These are phyloP conservation scores for Drechslerella coelobrocha DNA, from an alignment of 2,329 filamentous ascomycete species.

Conservation along the genomic window DNA sequence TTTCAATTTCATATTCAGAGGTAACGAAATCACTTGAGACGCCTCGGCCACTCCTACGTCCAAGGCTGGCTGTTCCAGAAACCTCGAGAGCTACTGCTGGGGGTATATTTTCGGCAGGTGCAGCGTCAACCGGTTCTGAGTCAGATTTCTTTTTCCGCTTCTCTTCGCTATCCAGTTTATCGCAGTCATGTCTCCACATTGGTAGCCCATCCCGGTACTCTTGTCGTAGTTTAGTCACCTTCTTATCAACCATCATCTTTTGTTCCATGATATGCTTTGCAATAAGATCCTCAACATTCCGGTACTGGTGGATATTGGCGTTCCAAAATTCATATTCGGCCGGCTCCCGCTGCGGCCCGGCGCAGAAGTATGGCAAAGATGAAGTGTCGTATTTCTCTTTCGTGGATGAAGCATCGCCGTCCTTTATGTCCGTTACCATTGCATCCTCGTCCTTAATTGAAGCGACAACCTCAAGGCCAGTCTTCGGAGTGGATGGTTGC, in stretches of 20 bases:
- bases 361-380: conserved; percentile 52
- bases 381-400: conserved; percentile 37
- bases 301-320: conserved; percentile 50
- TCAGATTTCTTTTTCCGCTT: conserved; percentile 54
- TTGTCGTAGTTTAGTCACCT: conserved; percentile 51
- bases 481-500: conserved; percentile 36
- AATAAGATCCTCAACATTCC: conserved; percentile 51
- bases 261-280: conserved; percentile 45
- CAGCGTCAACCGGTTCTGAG: conserved; percentile 52
- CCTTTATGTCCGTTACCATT: conserved; percentile 49
- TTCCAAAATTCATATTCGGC: conserved; percentile 53
- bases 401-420: conserved; percentile 14
- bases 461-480: conserved; percentile 34
- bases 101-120: conserved; percentile 45
- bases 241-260: conserved; percentile 37
- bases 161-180: conserved; percentile 53
- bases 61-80: conserved; percentile 47
- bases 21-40: conserved; percentile 53
- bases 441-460: conserved; percentile 52
- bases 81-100: conserved; percentile 47
- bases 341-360: conserved; percentile 52
- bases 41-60: conserved; percentile 53
- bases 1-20: conserved; percentile 55
- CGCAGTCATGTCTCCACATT: conserved; percentile 52
- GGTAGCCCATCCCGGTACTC: conserved; percentile 52